These are phyloP conservation scores for Dictyostelium citrinum DNA, from an alignment of 78 protist genomes.

Conservation along the genomic window DNA sequence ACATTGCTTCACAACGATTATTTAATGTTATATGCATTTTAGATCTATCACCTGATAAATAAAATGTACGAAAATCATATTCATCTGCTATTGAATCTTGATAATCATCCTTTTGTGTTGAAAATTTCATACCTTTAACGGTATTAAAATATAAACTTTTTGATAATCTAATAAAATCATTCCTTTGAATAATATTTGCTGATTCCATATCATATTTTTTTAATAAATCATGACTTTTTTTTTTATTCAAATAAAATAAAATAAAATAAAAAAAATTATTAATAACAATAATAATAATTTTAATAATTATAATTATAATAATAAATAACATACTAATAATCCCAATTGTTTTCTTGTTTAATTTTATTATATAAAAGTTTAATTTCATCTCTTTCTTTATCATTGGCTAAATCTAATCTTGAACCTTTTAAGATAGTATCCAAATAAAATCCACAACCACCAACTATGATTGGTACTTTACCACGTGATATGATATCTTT, in stretches of 20 bases:
- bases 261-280: no score
- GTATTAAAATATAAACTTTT: conserved; percentile 23
- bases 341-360: conserved; percentile 24
- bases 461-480: conserved; percentile 26
- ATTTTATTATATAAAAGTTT: neutral
- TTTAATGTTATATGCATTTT: neutral
- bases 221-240: neutral
- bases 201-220: conserved; percentile 38
- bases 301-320: neutral
- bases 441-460: conserved; percentile 69
- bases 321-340: conserved; percentile 1
- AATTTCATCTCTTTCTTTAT: conserved; percentile 16
- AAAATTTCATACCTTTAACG: conserved; percentile 17
- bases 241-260: no score
- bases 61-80: conserved; percentile 62
- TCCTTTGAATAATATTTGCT: neutral
- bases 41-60: conserved; percentile 3
- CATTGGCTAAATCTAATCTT: neutral
- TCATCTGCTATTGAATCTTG: neutral
- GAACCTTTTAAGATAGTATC: conserved; percentile 10
- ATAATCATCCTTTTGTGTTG: neutral
- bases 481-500: conserved; percentile 27
- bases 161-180: conserved; percentile 36
- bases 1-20: conserved; percentile 47
- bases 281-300: neutral